phyloP scores from a whole-genome alignment of 148 eudicot species.

The Cornus suecica region DNA sequence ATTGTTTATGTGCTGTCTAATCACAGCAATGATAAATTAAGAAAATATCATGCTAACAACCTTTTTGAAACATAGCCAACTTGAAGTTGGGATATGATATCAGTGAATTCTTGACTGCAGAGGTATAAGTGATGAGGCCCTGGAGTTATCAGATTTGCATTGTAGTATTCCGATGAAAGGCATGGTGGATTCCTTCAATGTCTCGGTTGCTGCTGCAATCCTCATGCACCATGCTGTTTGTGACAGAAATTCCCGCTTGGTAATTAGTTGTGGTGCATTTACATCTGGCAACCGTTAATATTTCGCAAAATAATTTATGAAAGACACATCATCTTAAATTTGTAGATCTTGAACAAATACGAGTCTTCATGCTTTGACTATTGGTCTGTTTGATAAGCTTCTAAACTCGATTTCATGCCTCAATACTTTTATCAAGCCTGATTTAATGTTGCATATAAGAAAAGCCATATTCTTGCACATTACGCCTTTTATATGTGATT shows the following conservation, averaged over 20 bases:
- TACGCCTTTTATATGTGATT: no score
- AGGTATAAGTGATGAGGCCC: constrained; percentile 83
- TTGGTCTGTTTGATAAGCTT: not conserved
- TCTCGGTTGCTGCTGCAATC: constrained; percentile 95
- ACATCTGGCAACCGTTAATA: not conserved
- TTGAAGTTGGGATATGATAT: not conserved
- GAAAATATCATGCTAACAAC: no score
- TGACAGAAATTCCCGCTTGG: constrained; percentile 84
- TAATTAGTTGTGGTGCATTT: constrained; percentile 23
- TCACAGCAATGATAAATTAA: no score
- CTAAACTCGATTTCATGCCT: not conserved
- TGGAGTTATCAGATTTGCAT: constrained; percentile 68
- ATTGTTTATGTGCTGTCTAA: no score
- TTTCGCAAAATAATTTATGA: not conserved
- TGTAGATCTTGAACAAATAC: not conserved
- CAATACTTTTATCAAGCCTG: not conserved
- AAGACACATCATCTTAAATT: not conserved
- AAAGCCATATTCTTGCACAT: not conserved
- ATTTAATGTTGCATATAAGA: not conserved
- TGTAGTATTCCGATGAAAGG: constrained; percentile 97
- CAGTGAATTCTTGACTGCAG: constrained; percentile 32
- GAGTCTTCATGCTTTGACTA: not conserved
- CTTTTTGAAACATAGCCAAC: not conserved
- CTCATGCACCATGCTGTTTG: constrained; percentile 96
- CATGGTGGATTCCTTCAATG: constrained; percentile 97